phyloP scores from a whole-genome alignment of 164 flowering plant genomes.

The Hamamelis virginiana region DNA sequence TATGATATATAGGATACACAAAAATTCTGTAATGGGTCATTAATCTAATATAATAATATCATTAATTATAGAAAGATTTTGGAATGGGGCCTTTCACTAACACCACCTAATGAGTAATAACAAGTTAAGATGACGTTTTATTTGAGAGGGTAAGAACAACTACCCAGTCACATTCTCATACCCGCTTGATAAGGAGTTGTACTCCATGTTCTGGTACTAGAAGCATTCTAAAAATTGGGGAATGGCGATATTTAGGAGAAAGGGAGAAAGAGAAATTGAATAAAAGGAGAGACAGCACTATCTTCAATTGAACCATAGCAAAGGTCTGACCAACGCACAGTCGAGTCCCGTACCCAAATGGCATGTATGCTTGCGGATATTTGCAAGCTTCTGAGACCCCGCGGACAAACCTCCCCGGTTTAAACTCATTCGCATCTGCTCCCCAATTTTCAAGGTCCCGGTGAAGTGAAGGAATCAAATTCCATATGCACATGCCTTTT shows the following conservation, averaged over 20 bases:
- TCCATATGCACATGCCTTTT: conserved; percentile 28
- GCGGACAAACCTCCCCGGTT: conserved; percentile 27
- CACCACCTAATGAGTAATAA: too few species aligned
- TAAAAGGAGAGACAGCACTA: conserved; percentile 13
- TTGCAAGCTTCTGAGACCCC: conserved; percentile 29
- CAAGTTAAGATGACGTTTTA: too few species aligned
- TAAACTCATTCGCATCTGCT: conserved; percentile 24
- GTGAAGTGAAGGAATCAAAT: conserved; percentile 22
- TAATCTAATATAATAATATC: too few species aligned
- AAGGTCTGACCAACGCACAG: conserved; percentile 26
- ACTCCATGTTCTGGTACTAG: conserved; percentile 27
- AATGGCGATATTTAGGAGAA: conserved; percentile 27
- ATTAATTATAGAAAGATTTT: too few species aligned
- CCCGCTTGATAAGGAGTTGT: conserved; percentile 16
- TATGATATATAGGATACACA: too few species aligned
- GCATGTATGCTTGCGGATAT: conserved; percentile 28
- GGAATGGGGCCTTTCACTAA: too few species aligned
- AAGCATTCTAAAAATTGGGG: conserved; percentile 27
- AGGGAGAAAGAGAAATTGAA: conserved; percentile 28
- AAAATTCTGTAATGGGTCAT: too few species aligned
- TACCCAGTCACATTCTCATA: neutral
- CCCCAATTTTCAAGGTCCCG: conserved; percentile 29
- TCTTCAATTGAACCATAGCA: conserved; percentile 26
- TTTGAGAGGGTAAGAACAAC: too few species aligned
- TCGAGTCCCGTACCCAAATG: conserved; percentile 28